phyloP scores from a whole-genome alignment of 495 filamentous ascomycete genomes.

The Niebla homalea region DNA sequence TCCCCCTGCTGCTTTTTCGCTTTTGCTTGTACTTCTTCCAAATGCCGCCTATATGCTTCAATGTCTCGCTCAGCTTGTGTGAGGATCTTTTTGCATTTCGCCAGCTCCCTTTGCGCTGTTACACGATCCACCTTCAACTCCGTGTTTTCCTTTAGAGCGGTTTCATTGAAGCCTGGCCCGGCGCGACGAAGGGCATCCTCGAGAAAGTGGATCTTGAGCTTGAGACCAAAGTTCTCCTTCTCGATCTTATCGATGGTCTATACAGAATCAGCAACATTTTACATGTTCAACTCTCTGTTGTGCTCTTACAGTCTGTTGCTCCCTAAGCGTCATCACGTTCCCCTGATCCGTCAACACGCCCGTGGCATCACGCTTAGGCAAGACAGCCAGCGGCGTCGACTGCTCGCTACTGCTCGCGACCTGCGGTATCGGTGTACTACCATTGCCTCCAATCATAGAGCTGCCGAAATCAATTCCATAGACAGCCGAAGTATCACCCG shows the following conservation, averaged over 20 bases:
- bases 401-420: constrained; percentile 62
- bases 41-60: constrained; percentile 62
- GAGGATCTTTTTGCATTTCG: constrained; percentile 68
- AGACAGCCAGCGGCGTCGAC: constrained; percentile 62
- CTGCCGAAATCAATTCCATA: constrained; percentile 52
- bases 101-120: constrained; percentile 75
- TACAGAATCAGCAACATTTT: background rate
- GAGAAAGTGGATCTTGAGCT: constrained; percentile 93
- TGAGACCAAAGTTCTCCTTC: constrained; percentile 91
- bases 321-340: constrained; percentile 78
- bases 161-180: constrained; percentile 76
- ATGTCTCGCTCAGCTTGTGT: constrained; percentile 66
- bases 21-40: constrained; percentile 66
- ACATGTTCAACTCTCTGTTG: background rate
- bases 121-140: constrained; percentile 85
- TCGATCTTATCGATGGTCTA: constrained; percentile 84
- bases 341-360: constrained; percentile 60
- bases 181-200: constrained; percentile 75
- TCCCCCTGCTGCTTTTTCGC: constrained; percentile 60
- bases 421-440: constrained; percentile 54
- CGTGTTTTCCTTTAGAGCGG: constrained; percentile 82
- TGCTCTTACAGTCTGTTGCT: constrained; percentile 70
- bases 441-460: constrained; percentile 37
- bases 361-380: constrained; percentile 45
- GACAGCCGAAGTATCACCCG: constrained; percentile 46